Base-by-base conservation (phyloP, 176 grass and related monocot species). In the Stipa capillata region DNA sequence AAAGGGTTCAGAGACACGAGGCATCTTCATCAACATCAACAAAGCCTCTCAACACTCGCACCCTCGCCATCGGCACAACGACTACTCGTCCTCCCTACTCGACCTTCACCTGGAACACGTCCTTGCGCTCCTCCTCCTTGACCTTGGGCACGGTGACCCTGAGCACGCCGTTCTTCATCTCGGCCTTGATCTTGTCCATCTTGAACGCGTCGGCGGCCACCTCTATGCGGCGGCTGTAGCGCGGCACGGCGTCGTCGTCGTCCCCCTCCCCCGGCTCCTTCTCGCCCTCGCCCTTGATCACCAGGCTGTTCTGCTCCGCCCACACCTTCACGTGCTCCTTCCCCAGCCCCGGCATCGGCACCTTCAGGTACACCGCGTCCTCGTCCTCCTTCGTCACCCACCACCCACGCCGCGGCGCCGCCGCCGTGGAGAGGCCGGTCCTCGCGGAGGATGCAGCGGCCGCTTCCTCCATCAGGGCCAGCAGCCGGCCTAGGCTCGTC, bases 111-210 rank as follows among this genome's bases (percentile, higher is more conserved):
- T 85, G 76, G 73, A 89, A 87, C 16, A 87, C 76, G 32, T 93
- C 81, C 51, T 44, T 72, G 72, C 84, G 65, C 27, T 93, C 84
- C 81, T 90, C 84, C n/a, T 65, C 6, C 82, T 90, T 90, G 8
- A 83, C 57, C 88, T 84, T 94, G 32, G 91, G 91, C 29, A 94
- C 53, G 20, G 87, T 79, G 15, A 90, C 74, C 62, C 49, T 88
- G 42, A 94, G 91, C 68, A 88, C 62, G 34, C 91, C 91, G 28
- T 91, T 86, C 79, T 94, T 94, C 91, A 90, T 94, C 88, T 86
- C 91, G 1, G 85, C 91, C 55, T 52, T 79, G 73, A 91, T 79
- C 88, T 82, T 45, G 62, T 94, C 88, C 85, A 94, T 53, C 83
- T 45, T 78, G 75, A 62, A 91, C 2, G 31, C 35, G 23, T 86